Base-by-base conservation (phyloP, 2,329 filamentous ascomycete species). In the Pseudogymnoascus sp. region DNA sequence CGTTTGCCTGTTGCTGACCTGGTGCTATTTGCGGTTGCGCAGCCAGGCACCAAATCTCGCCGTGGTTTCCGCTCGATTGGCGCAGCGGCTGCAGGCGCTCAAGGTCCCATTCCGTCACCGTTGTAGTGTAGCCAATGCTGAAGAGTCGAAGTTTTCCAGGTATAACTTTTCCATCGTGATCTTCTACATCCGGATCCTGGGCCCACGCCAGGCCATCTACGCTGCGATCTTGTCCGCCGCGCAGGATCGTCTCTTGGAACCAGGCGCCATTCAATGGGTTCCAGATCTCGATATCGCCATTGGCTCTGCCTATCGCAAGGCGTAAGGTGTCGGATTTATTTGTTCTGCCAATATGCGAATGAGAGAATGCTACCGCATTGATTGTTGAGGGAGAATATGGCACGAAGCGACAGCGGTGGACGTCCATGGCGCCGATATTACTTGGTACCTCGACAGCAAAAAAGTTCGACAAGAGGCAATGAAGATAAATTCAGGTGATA, bases 221-320 rank as follows among this genome's bases (percentile, higher is more conserved):
- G 70, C 89, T 95, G 66, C 92, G 83, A 68, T 92, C 89, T 69
- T 89, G 87, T 58, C 91, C 92, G 65, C 93, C 92, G 36, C 84
- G 83, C 59, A 97, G 87, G 64, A 92, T 85, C 39, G 85, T 86
- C 78, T 99, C 94, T 73, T 97, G 94, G 66, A 91, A 83, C 94
- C 94, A 99, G 64, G 81, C 79, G 57, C 72, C 73, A 66, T 84
- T 84, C 60, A 86, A 77, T 2, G 93, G 92, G 74, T 96, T 96
- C 94, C 94, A 99, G 66, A 99, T 92, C 76, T 99, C 94, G 68
- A 99, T 94, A 71, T 96, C 90, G 68, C 94, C 94, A 73, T 97
- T 97, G 63, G 90, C 89, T 67, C 94, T 87, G 63, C 94, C 94
- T 69, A 99, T 84, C 1, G 94, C 94, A 61, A 97, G 83, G 67